Conservation (phyloP, 1,284 basidiomycete genomes). For the Phylloboletellus chloephorus region DNA sequence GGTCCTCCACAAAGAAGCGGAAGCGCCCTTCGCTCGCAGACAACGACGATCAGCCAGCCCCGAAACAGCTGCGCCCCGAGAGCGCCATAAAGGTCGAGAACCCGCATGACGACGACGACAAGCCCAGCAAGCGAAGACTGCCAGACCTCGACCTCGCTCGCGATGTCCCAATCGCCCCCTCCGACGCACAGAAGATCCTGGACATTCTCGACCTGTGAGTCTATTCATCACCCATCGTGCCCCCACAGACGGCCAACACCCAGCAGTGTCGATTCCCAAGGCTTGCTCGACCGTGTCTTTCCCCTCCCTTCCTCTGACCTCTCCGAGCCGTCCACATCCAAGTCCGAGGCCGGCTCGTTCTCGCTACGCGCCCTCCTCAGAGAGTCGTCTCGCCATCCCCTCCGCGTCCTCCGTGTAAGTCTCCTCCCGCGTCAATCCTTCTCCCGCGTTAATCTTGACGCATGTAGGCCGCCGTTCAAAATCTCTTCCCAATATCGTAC, state of each 20-base stretch:
- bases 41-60: constrained; percentile 40
- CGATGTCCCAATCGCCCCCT: constrained; percentile 44
- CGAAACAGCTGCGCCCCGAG: constrained; percentile 43
- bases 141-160: constrained; percentile 35
- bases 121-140: constrained; percentile 14
- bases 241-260: constrained; percentile 1
- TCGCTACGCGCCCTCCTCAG: constrained; percentile 62
- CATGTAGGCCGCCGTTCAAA: constrained; percentile 53
- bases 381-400: constrained; percentile 47
- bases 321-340: constrained; percentile 34
- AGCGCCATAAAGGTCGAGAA: constrained; percentile 35
- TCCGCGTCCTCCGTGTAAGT: constrained; percentile 49
- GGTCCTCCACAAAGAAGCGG: constrained; percentile 52
- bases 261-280: constrained; percentile 63
- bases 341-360: constrained; percentile 34
- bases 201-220: constrained; percentile 71
- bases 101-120: constrained; percentile 31
- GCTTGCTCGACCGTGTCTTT: constrained; percentile 75
- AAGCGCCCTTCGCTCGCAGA: constrained; percentile 48
- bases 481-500: constrained; percentile 62
- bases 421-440: constrained; percentile 8
- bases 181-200: constrained; percentile 59
- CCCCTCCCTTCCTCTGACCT: constrained; percentile 41
- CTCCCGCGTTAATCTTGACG: constrained; percentile 8
- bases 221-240: neutral